A percentile compares a stretch with the other conserved stretches of the same genome.
Evolutionary conservation across 257 asterid genomes (phyloP).

Genomic region (Agastache rugosa): DNA sequence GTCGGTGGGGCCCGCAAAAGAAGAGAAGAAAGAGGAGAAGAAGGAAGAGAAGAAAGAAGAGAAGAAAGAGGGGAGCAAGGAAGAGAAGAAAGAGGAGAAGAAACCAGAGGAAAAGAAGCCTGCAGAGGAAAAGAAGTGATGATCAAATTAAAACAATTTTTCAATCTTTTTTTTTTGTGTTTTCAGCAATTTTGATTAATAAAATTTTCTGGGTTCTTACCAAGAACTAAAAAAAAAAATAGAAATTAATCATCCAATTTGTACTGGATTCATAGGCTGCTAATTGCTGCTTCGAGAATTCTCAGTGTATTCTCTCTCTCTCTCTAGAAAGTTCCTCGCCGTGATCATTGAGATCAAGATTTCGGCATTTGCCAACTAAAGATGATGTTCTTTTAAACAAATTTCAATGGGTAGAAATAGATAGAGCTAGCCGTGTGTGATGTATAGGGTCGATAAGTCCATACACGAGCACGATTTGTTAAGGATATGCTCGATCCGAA

Average conservation of each 20-base stretch:
- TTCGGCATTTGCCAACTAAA: background rate
- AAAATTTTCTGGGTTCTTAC: constrained; percentile 4
- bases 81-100: constrained; percentile 46
- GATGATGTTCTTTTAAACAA: background rate
- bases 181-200: background rate
- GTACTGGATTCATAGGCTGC: background rate
- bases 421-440: no score
- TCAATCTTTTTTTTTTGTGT: background rate
- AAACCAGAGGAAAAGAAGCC: constrained; percentile 53
- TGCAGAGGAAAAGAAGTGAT: background rate
- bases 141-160: background rate
- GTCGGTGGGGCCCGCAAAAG: constrained; percentile 61
- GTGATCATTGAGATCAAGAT: background rate
- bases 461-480: no score
- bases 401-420: background rate
- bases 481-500: no score
- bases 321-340: background rate
- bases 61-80: constrained; percentile 42
- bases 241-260: background rate
- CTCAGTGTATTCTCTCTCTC: no score
- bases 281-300: background rate
- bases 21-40: constrained; percentile 52
- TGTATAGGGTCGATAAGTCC: no score
- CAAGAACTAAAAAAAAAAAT: background rate
- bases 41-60: constrained; percentile 48